Conservation (phyloP, 176 grass and related monocot genomes). For the Eleusine indica region DNA sequence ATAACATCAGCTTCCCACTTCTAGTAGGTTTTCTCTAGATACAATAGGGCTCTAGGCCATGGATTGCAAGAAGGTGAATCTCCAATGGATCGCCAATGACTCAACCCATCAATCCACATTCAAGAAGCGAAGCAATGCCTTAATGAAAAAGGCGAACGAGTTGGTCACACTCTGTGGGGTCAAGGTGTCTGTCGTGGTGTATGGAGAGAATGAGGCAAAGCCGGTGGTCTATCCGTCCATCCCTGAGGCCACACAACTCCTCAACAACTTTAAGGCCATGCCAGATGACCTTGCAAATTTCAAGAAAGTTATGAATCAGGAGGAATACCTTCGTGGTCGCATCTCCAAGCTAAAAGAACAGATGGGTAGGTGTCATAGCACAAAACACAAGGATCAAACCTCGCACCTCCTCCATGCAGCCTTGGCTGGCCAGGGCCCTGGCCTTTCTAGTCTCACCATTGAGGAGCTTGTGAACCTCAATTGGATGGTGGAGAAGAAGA, state of each 20-base stretch:
- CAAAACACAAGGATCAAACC: not conserved
- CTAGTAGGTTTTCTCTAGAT: too few relatives aligned
- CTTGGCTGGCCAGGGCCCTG: not conserved
- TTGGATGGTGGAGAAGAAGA: not conserved
- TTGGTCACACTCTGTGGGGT: conserved; percentile 39
- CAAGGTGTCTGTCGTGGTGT: conserved; percentile 35
- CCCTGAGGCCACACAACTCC: not conserved
- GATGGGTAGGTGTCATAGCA: not conserved
- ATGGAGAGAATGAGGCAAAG: not conserved
- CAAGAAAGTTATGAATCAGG: conserved; percentile 42
- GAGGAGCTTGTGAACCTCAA: conserved; percentile 32
- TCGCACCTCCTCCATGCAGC: conserved; percentile 28
- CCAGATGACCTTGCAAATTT: conserved; percentile 46
- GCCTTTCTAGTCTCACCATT: not conserved
- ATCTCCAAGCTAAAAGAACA: conserved; percentile 21
- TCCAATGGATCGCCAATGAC: too few relatives aligned
- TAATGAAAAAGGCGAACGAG: conserved; percentile 52
- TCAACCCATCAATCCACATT: too few relatives aligned
- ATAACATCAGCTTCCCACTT: too few relatives aligned
- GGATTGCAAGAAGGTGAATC: too few relatives aligned
- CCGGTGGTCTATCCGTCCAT: conserved; percentile 31
- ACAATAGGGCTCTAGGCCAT: too few relatives aligned
- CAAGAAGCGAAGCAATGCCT: conserved; percentile 21
- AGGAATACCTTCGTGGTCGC: conserved; percentile 36
- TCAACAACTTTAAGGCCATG: conserved; percentile 17